Conservation (phyloP, 306 rosid genomes). For the Medicago truncatula region DNA sequence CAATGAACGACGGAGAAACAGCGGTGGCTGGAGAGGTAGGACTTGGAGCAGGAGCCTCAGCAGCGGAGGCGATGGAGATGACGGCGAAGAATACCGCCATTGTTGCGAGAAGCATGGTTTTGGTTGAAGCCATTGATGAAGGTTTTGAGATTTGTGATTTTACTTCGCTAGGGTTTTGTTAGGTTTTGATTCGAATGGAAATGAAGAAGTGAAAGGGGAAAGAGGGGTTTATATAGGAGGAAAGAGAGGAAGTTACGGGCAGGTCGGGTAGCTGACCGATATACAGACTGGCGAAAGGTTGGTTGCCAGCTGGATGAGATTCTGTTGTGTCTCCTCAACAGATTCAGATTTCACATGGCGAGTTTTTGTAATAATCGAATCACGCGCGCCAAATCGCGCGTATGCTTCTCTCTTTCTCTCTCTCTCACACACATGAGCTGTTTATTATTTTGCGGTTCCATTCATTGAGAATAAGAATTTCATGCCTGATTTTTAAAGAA, state of each 20-base stretch:
- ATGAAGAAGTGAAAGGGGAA: fast-evolving
- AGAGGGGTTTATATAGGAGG: slow-evolving; percentile 48
- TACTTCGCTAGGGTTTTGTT: background rate
- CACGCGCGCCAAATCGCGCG: slow-evolving; percentile 8
- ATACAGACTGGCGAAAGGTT: slow-evolving; percentile 64
- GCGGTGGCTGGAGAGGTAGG: slow-evolving; percentile 66
- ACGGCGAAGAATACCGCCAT: slow-evolving; percentile 52
- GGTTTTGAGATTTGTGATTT: background rate
- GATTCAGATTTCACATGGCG: slow-evolving; percentile 46
- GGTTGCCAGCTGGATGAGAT: slow-evolving; percentile 61
- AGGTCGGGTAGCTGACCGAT: slow-evolving; percentile 68
- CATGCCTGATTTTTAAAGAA: background rate
- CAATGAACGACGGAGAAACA: slow-evolving; percentile 59
- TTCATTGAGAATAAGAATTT: background rate
- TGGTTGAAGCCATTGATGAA: slow-evolving; percentile 67
- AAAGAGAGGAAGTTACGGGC: slow-evolving; percentile 52
- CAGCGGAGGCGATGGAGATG: slow-evolving; percentile 42
- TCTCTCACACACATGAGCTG: background rate
- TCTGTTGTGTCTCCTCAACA: slow-evolving; percentile 26
- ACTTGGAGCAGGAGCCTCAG: slow-evolving; percentile 80
- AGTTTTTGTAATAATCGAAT: background rate
- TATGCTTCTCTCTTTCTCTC: background rate
- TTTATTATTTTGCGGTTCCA: slow-evolving; percentile 6
- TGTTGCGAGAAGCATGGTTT: slow-evolving; percentile 45
- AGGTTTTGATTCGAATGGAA: slow-evolving; percentile 35